Evolutionary conservation across 78 protist species (phyloP), one percentile per base, ranked within the genome.

Genomic region (Dictyostelium discoideum): DNA sequence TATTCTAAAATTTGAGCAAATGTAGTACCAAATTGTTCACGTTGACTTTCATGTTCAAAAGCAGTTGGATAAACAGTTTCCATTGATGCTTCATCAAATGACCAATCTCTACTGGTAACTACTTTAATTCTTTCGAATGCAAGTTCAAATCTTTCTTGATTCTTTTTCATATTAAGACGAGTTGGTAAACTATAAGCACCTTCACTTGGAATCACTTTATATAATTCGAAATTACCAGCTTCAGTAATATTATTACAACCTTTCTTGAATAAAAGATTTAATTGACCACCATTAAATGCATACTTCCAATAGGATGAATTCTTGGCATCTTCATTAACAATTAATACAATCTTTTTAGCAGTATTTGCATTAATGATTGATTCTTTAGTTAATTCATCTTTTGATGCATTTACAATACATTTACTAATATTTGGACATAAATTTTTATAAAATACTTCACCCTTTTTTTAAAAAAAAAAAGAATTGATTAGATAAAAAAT

Each of bases 261-360:
- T 44, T 50, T 3, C 18, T 44, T 80, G 74, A 82, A 90, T 4
- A 90, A 40, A 7, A 90, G n/a, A 18, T 60, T 79, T 10, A 90
- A 32, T 26, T 74, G 40, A 74, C 81, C 81, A 74, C 39, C 18
- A 2, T 79, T 79, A 57, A 78, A 80, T 50, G 50, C 42, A 54
- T 26, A 88, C 50, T 88, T 88, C 93, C 93, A 88, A 48, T 88
- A 88, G 24, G 24, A 8, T 39, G 65, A 67, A 78, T 88, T 80
- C 81, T 88, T 88, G 42, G 65, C 16, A 22, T 80, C 85, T 16
- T 78, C 83, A 39, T 88, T 80, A 85, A 78, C 67, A 4, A 72
- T 11, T 37, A 88, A 24, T 6, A 24, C 69, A 40, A 80, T 79
- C 50, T 80, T 80, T 20, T 18, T 29, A 0, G 42, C 20, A 5